These are phyloP conservation scores for Malassezia equina DNA, from an alignment of 1,284 basidiomycete genomes.

Conservation along the genomic window DNA sequence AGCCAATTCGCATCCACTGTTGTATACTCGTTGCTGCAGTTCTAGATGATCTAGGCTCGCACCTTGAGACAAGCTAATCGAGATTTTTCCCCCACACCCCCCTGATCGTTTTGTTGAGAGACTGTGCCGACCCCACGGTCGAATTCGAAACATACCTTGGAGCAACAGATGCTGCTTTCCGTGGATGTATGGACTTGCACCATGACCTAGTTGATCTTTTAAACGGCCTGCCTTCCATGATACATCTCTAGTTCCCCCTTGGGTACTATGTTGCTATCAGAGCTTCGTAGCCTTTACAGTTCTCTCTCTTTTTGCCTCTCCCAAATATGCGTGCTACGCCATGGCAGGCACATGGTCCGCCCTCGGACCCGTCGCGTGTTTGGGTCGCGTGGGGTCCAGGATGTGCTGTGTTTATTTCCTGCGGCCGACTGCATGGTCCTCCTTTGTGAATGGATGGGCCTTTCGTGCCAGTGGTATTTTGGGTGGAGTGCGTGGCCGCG, in stretches of 20 bases:
- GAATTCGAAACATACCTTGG: conserved; percentile 9
- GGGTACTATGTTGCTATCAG: background rate
- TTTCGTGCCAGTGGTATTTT: background rate
- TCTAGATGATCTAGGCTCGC: background rate
- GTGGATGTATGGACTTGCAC: background rate
- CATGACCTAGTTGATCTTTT: background rate
- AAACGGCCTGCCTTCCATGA: background rate
- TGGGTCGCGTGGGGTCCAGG: background rate
- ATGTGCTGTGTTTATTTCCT: background rate
- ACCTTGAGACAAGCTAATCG: conserved; percentile 12
- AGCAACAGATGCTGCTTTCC: conserved; percentile 3
- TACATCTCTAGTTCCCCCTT: background rate
- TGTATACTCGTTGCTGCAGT: conserved; percentile 10
- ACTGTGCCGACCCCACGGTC: conserved; percentile 4
- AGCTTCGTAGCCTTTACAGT: background rate
- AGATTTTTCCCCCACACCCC: background rate
- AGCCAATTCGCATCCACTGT: background rate
- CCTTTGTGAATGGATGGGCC: background rate
- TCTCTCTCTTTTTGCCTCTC: background rate
- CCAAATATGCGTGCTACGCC: background rate
- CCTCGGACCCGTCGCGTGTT: background rate
- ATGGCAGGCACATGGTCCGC: too few species aligned
- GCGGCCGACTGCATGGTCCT: background rate
- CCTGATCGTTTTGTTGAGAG: conserved; percentile 2
- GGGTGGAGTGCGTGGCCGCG: background rate